Conservation (phyloP, 495 filamentous ascomycete species). For the Sporormia fimetaria region DNA sequence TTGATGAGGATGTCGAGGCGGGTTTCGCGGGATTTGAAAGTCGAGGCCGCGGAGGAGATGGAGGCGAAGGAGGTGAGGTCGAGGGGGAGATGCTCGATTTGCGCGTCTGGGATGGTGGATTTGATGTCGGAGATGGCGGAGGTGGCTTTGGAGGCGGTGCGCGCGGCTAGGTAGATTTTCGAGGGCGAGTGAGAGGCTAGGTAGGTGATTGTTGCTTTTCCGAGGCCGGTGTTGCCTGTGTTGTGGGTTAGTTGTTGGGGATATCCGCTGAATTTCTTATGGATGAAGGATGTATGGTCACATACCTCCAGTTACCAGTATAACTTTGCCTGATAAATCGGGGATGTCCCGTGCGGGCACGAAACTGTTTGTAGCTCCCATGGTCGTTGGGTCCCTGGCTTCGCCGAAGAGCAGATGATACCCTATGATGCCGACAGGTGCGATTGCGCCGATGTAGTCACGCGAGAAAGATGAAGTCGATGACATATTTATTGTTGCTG, state of each 20-base stretch:
- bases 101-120: conserved; percentile 28
- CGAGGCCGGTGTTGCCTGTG: conserved; percentile 45
- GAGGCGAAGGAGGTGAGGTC: conserved; percentile 40
- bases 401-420: no score
- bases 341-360: conserved; percentile 30
- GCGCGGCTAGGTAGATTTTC: conserved; percentile 46
- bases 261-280: not conserved
- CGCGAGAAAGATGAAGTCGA: no score
- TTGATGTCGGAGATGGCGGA: conserved; percentile 37
- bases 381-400: not conserved
- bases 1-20: conserved; percentile 26
- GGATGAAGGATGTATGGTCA: not conserved
- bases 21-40: conserved; percentile 31
- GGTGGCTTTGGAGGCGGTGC: conserved; percentile 41
- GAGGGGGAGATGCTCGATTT: conserved; percentile 35
- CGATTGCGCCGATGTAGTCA: no score
- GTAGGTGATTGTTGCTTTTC: conserved; percentile 41
- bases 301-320: conserved; percentile 34
- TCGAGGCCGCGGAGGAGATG: conserved; percentile 36
- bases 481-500: no score
- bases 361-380: conserved; percentile 20
- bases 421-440: no score
- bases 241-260: conserved; percentile 29
- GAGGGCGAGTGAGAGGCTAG: conserved; percentile 43
- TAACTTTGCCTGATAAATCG: conserved; percentile 31